Percentiles rank a stretch among this genome's conserved stretches.
Conservation (phyloP, 78 protist species). For the Dictyostelium intermedium region DNA sequence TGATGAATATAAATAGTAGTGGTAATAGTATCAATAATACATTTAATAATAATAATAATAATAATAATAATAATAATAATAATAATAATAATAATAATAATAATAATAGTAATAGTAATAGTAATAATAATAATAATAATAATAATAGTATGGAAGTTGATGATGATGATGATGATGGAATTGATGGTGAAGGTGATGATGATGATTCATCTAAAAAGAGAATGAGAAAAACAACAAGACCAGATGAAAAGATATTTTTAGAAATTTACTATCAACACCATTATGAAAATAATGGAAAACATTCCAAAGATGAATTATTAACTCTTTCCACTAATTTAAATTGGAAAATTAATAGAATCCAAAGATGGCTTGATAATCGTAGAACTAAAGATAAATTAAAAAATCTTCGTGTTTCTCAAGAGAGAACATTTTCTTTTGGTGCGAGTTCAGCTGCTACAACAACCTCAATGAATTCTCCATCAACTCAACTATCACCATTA, state of each 20-base stretch:
- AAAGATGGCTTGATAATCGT: conserved; percentile 66
- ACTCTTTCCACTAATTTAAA: conserved; percentile 5
- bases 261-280: conserved; percentile 35
- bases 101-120: background rate
- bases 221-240: conserved; percentile 68
- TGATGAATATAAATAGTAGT: background rate
- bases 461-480: background rate
- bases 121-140: background rate
- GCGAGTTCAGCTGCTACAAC: background rate
- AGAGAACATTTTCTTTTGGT: background rate
- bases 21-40: background rate
- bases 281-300: conserved; percentile 42
- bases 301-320: conserved; percentile 33
- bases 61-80: background rate
- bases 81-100: background rate
- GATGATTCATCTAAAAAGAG: conserved; percentile 72
- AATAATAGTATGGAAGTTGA: background rate
- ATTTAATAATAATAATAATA: background rate
- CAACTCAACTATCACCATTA: background rate
- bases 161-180: conserved; percentile 23
- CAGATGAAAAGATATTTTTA: conserved; percentile 37
- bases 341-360: conserved; percentile 67
- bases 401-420: conserved; percentile 31
- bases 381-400: conserved; percentile 62
- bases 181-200: conserved; percentile 8